Evolutionary conservation across 495 filamentous ascomycete species (phyloP).

Genomic region (Daldinia caldariorum): DNA sequence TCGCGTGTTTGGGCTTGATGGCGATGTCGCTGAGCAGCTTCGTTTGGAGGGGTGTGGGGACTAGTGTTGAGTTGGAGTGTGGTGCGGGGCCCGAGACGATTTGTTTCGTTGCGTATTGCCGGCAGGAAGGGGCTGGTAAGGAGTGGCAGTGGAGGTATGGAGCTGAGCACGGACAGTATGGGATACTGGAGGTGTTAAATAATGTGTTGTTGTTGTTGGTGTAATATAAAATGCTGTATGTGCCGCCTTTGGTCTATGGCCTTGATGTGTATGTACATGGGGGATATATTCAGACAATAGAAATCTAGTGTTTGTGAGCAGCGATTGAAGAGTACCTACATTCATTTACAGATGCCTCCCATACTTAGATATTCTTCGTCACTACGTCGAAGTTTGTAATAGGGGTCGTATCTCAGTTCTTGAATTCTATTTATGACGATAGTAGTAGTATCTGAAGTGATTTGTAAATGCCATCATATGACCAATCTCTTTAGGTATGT

Average conservation of each 20-base stretch:
- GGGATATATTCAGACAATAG: background rate
- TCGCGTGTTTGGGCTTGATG: constrained; percentile 10
- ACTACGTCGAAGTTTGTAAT: too few species aligned
- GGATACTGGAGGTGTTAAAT: constrained; percentile 18
- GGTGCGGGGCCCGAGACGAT: constrained; percentile 18
- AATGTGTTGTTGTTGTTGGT: constrained; percentile 19
- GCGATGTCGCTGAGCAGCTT: background rate
- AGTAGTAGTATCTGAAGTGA: too few species aligned
- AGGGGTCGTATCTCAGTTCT: too few species aligned
- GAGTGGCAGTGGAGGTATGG: constrained; percentile 26
- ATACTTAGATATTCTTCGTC: too few species aligned
- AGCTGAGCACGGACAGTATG: constrained; percentile 20
- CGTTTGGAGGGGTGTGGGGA: constrained; percentile 9
- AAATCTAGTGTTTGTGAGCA: too few species aligned
- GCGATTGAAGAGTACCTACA: too few species aligned
- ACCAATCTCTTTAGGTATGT: too few species aligned
- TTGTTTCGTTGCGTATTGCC: constrained; percentile 21
- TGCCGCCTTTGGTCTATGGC: background rate
- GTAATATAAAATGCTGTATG: constrained; percentile 24
- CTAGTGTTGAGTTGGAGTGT: constrained; percentile 19
- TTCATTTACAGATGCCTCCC: too few species aligned
- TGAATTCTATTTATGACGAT: too few species aligned
- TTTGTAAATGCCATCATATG: too few species aligned
- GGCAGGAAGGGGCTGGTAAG: constrained; percentile 10
- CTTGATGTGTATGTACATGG: background rate